Evolutionary conservation across 495 filamentous ascomycete genomes (phyloP).

Genomic region (Aspergillus diversus): DNA sequence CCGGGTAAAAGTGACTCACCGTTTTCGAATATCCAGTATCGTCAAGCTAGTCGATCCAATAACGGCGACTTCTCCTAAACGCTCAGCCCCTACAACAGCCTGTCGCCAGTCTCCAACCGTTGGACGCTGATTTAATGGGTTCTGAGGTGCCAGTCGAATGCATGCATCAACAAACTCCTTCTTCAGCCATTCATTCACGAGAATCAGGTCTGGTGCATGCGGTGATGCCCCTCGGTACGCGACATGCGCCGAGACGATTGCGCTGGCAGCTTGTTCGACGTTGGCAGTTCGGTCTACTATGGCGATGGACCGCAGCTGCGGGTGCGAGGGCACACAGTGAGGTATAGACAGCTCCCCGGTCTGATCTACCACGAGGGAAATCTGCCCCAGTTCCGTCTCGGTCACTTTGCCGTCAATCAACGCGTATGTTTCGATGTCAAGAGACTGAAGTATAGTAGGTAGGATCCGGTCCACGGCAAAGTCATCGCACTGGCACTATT

Average conservation of each 20-base stretch:
- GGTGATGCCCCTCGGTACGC: background rate
- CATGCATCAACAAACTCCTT: background rate
- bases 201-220: constrained; percentile 4
- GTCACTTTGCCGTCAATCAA: background rate
- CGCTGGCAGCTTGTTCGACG: background rate
- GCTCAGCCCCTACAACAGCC: background rate
- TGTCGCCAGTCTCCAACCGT: background rate
- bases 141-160: background rate
- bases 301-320: background rate
- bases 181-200: constrained; percentile 6
- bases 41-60: background rate
- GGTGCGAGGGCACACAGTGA: background rate
- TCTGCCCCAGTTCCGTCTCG: background rate
- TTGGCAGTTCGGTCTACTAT: constrained; percentile 1
- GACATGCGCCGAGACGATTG: background rate
- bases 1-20: background rate
- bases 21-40: background rate
- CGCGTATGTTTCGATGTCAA: background rate
- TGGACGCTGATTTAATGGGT: background rate
- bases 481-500: too few relatives aligned
- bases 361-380: background rate
- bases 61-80: background rate
- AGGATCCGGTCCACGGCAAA: too few relatives aligned
- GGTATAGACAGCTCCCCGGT: background rate
- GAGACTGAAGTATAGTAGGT: background rate